These are phyloP conservation scores for Penicillium manginii DNA, from an alignment of 495 filamentous ascomycete genomes.

Conservation along the genomic window DNA sequence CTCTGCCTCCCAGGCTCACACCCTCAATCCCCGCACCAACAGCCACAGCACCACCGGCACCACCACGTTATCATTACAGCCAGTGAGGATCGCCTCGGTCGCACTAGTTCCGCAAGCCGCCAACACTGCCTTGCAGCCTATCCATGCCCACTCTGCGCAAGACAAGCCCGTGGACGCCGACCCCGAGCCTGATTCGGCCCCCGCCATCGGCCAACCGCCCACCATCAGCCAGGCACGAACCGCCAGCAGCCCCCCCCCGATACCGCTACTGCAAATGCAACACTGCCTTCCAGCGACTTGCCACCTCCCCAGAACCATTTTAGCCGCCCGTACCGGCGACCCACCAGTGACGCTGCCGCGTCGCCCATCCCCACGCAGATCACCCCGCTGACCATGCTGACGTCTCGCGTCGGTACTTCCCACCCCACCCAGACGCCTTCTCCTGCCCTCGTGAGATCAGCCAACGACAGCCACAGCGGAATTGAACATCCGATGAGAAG, in stretches of 20 bases:
- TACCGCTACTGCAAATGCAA: constrained; percentile 83
- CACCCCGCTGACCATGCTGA: constrained; percentile 87
- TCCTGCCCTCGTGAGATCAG: constrained; percentile 60
- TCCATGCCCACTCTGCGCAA: constrained; percentile 37
- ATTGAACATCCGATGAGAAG: constrained; percentile 95
- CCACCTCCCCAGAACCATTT: constrained; percentile 98
- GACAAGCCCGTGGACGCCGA: constrained; percentile 21
- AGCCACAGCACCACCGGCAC: constrained; percentile 95
- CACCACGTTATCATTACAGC: constrained; percentile 98
- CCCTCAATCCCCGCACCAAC: constrained; percentile 75
- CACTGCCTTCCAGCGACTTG: constrained; percentile 90
- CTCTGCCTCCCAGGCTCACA: too few species aligned
- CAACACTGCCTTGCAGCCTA: constrained; percentile 60
- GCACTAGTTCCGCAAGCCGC: constrained; percentile 84
- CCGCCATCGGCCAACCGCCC: constrained; percentile 66
- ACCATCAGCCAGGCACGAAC: constrained; percentile 75
- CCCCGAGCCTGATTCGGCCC: constrained; percentile 24
- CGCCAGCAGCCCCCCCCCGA: constrained; percentile 74
- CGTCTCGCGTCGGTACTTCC: constrained; percentile 70
- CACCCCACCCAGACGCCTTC: constrained; percentile 64
- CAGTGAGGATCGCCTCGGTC: constrained; percentile 93
- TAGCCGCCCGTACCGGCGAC: constrained; percentile 78
- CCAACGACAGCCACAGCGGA: constrained; percentile 87
- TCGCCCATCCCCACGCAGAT: constrained; percentile 96
- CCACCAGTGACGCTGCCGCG: constrained; percentile 90